Conservation (phyloP, 164 flowering plant genomes). For the Vitis rupestris region DNA sequence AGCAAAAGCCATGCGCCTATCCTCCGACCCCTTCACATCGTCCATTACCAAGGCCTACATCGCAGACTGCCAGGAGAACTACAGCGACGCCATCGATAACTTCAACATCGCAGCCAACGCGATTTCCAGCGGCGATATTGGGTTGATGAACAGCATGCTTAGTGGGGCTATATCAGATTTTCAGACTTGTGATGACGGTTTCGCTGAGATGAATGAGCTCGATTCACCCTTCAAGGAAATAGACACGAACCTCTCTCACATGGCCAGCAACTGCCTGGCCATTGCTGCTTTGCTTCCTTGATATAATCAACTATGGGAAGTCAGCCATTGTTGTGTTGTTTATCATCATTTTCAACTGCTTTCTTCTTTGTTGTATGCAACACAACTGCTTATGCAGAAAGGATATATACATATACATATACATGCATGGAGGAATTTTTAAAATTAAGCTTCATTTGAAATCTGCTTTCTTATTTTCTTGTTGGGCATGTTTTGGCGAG, state of each 20-base stretch:
- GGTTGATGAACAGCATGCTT: conserved; percentile 16
- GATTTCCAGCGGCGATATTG: conserved; percentile 11
- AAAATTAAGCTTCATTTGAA: too few species aligned
- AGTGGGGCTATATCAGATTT: conserved; percentile 23
- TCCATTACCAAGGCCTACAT: not conserved
- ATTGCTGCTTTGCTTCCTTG: conserved; percentile 2
- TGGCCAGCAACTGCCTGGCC: conserved; percentile 37
- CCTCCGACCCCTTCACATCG: conserved; percentile 4
- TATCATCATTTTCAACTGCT: too few species aligned
- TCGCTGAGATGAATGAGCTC: conserved; percentile 10
- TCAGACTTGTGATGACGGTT: conserved; percentile 27
- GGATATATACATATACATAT: too few species aligned
- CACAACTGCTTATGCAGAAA: too few species aligned
- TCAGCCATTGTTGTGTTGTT: too few species aligned
- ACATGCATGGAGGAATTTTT: too few species aligned
- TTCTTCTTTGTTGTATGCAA: too few species aligned
- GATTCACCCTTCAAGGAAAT: conserved; percentile 8
- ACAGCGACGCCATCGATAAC: conserved; percentile 12
- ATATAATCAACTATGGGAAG: too few species aligned
- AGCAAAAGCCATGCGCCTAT: not conserved
- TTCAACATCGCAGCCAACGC: conserved; percentile 15
- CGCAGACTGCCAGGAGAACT: conserved; percentile 22
- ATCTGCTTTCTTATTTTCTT: too few species aligned
- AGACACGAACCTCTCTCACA: conserved; percentile 11
- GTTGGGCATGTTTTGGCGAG: too few species aligned